Evolutionary conservation across 768 basidiomycete genomes (phyloP), one percentile per base, ranked within the genome.

Genomic region (Tulasnella sp.): DNA sequence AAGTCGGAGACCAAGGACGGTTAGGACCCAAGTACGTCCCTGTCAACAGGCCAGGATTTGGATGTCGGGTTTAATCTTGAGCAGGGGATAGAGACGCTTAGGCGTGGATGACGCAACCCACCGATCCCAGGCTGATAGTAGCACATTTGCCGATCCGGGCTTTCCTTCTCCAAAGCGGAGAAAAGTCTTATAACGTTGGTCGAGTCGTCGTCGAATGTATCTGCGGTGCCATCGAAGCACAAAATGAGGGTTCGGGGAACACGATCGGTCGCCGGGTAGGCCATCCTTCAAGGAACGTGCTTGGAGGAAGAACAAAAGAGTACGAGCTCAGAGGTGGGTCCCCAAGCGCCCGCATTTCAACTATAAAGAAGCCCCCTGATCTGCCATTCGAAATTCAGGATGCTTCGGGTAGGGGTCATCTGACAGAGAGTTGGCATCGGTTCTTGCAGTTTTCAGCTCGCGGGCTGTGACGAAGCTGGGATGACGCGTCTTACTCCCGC

Each of bases 121-220:
- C 75, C 75, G 8, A 75, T 75, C 19, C 84, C 39, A 71, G 91
- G 92, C 85, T 94, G 94, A 82, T 95, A 95, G 83, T 93, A 94
- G 82, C 87, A 87, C 0, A 92, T 83, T 81, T 92, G 92, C 71
- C 88, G 82, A 36, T 88, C 86, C n/a, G 86, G 85, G 42, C 82
- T 80, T 76, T 91, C 90, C 83, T 91, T 92, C 85, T 89, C 88
- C 52, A 95, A 87, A 38, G 94, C 85, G 7, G 88, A 86, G 84
- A 92, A 93, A 46, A 95, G 86, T 82, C 90, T 90, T 76, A 92
- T 90, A 48, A 92, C 88, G 79, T 93, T 93, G 14, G 93, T 90
- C 81, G 92, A 91, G 40, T 56, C 42, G 42, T 74, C 74, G 27
- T 46, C 71, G 62, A 80, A 81, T 40, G 62, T 42, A 62, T 81